Evolutionary conservation across 345 rosid genomes (phyloP), one percentile per base, ranked within the genome.

Genomic region (Leavenworthia alabamica): DNA sequence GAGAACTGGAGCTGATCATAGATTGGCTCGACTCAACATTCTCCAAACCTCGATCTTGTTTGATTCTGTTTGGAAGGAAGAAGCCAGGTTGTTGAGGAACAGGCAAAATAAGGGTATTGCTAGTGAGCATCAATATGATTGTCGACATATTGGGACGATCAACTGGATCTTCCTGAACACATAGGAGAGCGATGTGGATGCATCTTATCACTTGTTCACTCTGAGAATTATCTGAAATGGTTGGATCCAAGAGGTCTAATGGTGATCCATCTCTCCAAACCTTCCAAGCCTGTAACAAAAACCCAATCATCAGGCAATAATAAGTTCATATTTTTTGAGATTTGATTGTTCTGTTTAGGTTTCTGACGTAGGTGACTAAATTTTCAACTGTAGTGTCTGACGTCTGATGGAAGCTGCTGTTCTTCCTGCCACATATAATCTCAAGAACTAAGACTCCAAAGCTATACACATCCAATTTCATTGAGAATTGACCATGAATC

Each of bases 401-500:
- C n/a, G n/a, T n/a, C 3, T 8, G 35, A 4, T 8, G 9, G 10
- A 12, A 10, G 9, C 50, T 50, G 13, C 52, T 63, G 11, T 31
- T 31, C 12, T 14, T 51, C 3, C n/a, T 8, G n/a, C 60, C 60
- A 4, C 40, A 9, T 15, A 70, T 60, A 20, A 70, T 70, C 63
- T 70, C 74, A 12, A 70, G 62, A 28, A 54, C 43, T 29, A 62
- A 62, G n/a, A 70, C 69, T 44, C 73, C 68, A 0, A 69, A 70
- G 13, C 68, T 69, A 7, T 69, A 69, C 4, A 69, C 10, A 8
- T 62, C 74, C 5, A 56, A 69, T 19, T 69, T 69, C 16, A 11
- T 45, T 5, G 74, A 61, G 50, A 33, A 53, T 31, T 31, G 12
- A 43, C 26, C 35, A 1, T 31, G 35, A 2, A 31, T 8, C 35